These are phyloP conservation scores for Vigna radiata DNA, from an alignment of 306 rosid species.

Conservation along the genomic window DNA sequence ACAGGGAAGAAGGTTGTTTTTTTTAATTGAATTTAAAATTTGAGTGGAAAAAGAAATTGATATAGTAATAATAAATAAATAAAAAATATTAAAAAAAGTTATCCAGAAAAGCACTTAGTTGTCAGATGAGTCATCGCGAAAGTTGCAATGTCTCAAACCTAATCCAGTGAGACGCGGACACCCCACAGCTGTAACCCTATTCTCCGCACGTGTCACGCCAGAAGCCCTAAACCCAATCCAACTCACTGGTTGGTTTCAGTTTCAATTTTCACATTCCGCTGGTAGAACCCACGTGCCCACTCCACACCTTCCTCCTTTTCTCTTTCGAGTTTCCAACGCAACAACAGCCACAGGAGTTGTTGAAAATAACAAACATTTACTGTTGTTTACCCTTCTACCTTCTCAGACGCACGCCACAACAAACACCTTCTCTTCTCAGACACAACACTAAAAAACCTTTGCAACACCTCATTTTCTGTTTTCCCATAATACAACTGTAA, in stretches of 20 bases:
- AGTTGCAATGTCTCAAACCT: slow-evolving; percentile 55
- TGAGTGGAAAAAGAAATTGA: neutral
- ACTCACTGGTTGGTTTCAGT: slow-evolving; percentile 34
- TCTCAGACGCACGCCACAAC: neutral
- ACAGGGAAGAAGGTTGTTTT: too few species aligned
- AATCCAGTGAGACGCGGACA: slow-evolving; percentile 73
- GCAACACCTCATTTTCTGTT: too few species aligned
- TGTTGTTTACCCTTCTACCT: slow-evolving; percentile 11
- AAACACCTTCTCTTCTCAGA: neutral
- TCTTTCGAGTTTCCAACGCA: neutral
- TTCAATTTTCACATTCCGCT: neutral
- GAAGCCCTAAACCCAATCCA: slow-evolving; percentile 47
- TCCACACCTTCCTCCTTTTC: neutral
- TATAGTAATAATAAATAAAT: neutral
- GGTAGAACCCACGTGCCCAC: neutral
- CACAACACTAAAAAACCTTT: neutral
- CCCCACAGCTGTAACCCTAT: slow-evolving; percentile 60
- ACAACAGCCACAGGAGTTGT: neutral
- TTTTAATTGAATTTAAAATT: too few species aligned
- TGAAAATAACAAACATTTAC: slow-evolving; percentile 7
- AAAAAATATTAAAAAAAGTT: slow-evolving; percentile 42
- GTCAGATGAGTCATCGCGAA: slow-evolving; percentile 68
- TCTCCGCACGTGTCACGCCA: slow-evolving; percentile 67
- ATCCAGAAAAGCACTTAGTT: slow-evolving; percentile 52
- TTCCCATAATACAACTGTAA: neutral